phyloP scores from a whole-genome alignment of 2,329 filamentous ascomycete species.

The Cordyceps javanica region DNA sequence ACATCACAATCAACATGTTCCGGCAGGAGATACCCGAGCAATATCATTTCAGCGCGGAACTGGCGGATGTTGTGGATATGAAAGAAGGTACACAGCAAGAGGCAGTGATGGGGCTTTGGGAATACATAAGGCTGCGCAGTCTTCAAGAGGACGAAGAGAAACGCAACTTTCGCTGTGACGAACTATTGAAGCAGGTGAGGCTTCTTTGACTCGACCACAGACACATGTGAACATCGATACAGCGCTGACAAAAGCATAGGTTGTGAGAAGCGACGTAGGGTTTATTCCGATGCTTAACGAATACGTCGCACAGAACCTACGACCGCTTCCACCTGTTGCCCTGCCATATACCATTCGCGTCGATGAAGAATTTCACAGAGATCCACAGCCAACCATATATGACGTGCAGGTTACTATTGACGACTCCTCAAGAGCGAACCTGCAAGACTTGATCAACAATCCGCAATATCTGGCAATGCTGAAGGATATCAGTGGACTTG shows the following conservation, averaged over 20 bases:
- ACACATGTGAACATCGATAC: background rate
- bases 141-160: conserved; percentile 95
- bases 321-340: conserved; percentile 71
- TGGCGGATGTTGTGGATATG: conserved; percentile 81
- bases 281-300: conserved; percentile 82
- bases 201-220: background rate
- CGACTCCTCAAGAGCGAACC: conserved; percentile 67
- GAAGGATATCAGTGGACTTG: conserved; percentile 67
- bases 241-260: conserved; percentile 36
- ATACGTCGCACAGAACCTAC: conserved; percentile 71
- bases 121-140: conserved; percentile 81
- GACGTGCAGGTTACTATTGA: conserved; percentile 81
- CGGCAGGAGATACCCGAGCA: conserved; percentile 82
- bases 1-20: conserved; percentile 80
- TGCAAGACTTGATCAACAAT: conserved; percentile 61
- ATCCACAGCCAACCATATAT: conserved; percentile 76
- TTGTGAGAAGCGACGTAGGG: conserved; percentile 71
- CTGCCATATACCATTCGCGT: conserved; percentile 91
- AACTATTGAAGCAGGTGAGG: conserved; percentile 67
- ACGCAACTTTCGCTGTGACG: conserved; percentile 85
- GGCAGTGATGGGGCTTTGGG: conserved; percentile 87
- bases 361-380: conserved; percentile 72
- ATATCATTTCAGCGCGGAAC: conserved; percentile 68
- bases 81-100: conserved; percentile 82
- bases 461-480: conserved; percentile 65